Evolutionary conservation across 2,329 filamentous ascomycete species (phyloP).

Genomic region (Zymoseptoria passerinii): DNA sequence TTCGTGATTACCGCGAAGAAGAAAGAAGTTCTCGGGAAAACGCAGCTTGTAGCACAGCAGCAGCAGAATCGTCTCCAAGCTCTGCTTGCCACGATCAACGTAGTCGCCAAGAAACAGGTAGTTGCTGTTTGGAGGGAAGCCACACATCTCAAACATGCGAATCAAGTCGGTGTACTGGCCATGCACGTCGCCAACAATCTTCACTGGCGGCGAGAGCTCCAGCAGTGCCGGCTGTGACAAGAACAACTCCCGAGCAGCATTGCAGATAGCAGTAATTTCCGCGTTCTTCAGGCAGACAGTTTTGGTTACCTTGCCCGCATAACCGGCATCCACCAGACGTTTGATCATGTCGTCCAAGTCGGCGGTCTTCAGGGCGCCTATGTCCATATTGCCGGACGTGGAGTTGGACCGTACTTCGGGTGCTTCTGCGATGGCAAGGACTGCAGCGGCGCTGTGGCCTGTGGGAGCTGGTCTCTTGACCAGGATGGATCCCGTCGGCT

Average conservation of each 20-base stretch:
- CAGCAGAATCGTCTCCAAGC: conserved; percentile 85
- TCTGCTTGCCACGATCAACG: conserved; percentile 93
- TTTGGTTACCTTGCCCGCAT: conserved; percentile 95
- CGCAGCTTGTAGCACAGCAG: conserved; percentile 95
- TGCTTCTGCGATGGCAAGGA: conserved; percentile 16
- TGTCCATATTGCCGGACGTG: conserved; percentile 59
- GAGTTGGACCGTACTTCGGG: conserved; percentile 23
- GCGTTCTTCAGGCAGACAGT: conserved; percentile 95
- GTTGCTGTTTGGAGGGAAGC: conserved; percentile 85
- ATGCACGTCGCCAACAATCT: conserved; percentile 95
- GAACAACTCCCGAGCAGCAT: conserved; percentile 79
- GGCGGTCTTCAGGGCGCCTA: conserved; percentile 83
- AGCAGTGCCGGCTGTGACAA: conserved; percentile 85
- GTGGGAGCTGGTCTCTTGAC: conserved; percentile 51
- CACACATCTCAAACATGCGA: conserved; percentile 97
- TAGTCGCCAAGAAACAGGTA: conserved; percentile 94
- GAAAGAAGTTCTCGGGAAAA: conserved; percentile 94
- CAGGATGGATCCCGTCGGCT: conserved; percentile 81
- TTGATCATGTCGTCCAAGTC: conserved; percentile 98
- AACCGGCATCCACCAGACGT: conserved; percentile 84
- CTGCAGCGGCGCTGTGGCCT: conserved; percentile 23
- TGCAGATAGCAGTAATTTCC: conserved; percentile 89
- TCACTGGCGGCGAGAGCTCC: conserved; percentile 88
- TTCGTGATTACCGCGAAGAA: conserved; percentile 90
- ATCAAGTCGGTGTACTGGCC: conserved; percentile 95